Conservation (phyloP, 176 grass and related monocot species). For the Rhynchospora breviuscula region DNA sequence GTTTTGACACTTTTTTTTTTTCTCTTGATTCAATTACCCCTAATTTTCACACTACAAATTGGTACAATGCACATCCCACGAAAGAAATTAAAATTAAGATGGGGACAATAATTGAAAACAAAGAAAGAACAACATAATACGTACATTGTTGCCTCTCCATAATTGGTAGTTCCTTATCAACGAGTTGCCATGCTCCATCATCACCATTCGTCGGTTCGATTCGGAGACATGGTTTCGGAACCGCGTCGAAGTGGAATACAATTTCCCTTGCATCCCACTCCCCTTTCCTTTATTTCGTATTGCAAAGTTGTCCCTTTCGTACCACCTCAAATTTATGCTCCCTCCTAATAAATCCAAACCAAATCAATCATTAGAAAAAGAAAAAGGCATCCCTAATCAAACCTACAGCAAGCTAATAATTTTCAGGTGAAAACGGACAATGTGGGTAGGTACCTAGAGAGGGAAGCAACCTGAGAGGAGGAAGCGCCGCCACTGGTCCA, state of each 20-base stretch:
- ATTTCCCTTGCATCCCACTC: slow-evolving; percentile 26
- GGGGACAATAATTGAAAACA: neutral
- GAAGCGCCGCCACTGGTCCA: neutral
- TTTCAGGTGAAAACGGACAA: too few species aligned
- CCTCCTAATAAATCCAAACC: slow-evolving; percentile 24
- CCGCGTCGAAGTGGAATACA: slow-evolving; percentile 30
- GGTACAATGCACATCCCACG: neutral
- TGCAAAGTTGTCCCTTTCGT: neutral
- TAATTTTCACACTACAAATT: neutral
- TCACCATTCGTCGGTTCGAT: slow-evolving; percentile 22
- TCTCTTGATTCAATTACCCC: neutral
- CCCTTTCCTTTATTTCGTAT: neutral
- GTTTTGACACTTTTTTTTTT: neutral
- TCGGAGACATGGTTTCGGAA: slow-evolving; percentile 35
- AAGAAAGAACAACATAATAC: neutral
- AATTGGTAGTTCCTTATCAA: slow-evolving; percentile 64
- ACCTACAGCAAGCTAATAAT: too few species aligned
- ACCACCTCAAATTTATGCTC: slow-evolving; percentile 33
- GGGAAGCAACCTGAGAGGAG: neutral
- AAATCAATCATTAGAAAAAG: neutral
- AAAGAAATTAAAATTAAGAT: neutral
- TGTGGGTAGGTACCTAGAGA: neutral
- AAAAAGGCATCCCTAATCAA: neutral
- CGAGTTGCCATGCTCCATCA: slow-evolving; percentile 13
- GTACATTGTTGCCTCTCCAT: slow-evolving; percentile 79